These are phyloP conservation scores for carrot (Daucus carota) DNA, from an alignment of 129 eudicot genomes.

Conservation along the genomic window DH1_v3.0 NC_030384.2:32382501-32383000, in stretches of 20 bases:
- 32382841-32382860: slow-evolving; percentile 33
- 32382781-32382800: slow-evolving; percentile 28
- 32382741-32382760: slow-evolving; percentile 51
- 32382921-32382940: slow-evolving; percentile 41
- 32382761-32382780: slow-evolving; percentile 13
- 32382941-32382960: slow-evolving; percentile 58
- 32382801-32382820: slow-evolving; percentile 43
- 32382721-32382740: slow-evolving; percentile 87
- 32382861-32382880: slow-evolving; percentile 28
- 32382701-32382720: slow-evolving; percentile 68
- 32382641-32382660: slow-evolving; percentile 44
- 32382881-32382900: background rate
- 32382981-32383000: slow-evolving; percentile 60
- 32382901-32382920: slow-evolving; percentile 19
- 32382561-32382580: slow-evolving; percentile 50
- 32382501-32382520: slow-evolving; percentile 52
- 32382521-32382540: slow-evolving; percentile 60
- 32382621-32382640: slow-evolving; percentile 46
- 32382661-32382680: slow-evolving; percentile 82
- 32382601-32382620: slow-evolving; percentile 57
- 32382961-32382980: slow-evolving; percentile 75
- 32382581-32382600: slow-evolving; percentile 56
- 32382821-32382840: slow-evolving; percentile 38
- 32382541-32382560: slow-evolving; percentile 85
- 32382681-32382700: slow-evolving; percentile 91